phyloP scores from a whole-genome alignment of 306 rosid species.

The Dryas alaskensis region DNA sequence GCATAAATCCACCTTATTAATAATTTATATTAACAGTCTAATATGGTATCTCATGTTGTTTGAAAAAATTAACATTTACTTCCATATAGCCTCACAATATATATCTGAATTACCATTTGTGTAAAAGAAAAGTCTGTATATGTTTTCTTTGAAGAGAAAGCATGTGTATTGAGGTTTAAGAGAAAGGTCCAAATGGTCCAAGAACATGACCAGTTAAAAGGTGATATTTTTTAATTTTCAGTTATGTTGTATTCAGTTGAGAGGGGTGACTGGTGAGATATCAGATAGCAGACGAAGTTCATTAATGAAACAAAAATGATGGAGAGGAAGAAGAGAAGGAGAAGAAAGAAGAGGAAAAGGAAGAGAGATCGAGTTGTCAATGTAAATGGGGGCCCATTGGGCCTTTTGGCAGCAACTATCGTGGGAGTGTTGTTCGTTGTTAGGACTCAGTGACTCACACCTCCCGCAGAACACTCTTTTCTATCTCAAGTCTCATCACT shows the following conservation, averaged over 20 bases:
- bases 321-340: not conserved
- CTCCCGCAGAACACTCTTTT: slow-evolving; percentile 19
- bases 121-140: too few species aligned
- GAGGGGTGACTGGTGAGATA: not conserved
- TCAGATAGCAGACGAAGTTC: slow-evolving; percentile 9
- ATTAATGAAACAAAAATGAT: slow-evolving; percentile 14
- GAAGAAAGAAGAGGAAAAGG: not conserved
- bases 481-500: slow-evolving; percentile 57
- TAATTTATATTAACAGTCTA: too few species aligned
- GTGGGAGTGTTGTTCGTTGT: slow-evolving; percentile 58
- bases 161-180: too few species aligned
- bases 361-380: slow-evolving; percentile 15
- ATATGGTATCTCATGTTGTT: too few species aligned
- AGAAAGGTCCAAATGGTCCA: not conserved
- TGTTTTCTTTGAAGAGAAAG: too few species aligned
- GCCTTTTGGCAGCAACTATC: slow-evolving; percentile 40
- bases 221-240: not conserved
- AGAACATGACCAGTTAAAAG: not conserved
- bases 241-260: not conserved
- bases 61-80: too few species aligned
- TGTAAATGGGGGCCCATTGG: slow-evolving; percentile 22
- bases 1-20: too few species aligned
- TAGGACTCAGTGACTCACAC: slow-evolving; percentile 41
- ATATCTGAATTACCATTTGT: too few species aligned
- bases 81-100: too few species aligned